Evolutionary conservation across 106 monocot species (phyloP), one percentile per base, ranked within the genome.

Genomic region (Apostasia shenzhenica): DNA sequence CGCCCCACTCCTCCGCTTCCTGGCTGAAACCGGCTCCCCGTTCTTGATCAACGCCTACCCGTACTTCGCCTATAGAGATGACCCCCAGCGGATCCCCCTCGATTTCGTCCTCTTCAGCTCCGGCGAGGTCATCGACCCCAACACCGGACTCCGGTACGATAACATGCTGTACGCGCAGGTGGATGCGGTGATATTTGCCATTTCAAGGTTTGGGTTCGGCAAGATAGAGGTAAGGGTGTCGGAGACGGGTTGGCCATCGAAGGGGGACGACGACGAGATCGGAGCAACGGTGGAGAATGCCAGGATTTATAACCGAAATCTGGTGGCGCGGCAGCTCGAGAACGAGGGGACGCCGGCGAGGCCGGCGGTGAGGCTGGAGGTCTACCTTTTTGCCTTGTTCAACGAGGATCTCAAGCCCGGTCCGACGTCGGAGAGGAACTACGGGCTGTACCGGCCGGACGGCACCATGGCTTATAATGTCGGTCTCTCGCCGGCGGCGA

Each of bases 41-140:
- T 97, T 97, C 61, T 97, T 92, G 95, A 87, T 97, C 78, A 97
- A 97, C 54, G 95, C 95, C 1, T 97, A 97, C 80, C 95, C 95
- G 2, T 97, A 86, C 74, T 97, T 97, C 68, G 86, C 95, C 52
- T 97, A 92, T 79, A 92, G 89, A 61, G 85, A 78, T 1, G 76
- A 87, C 75, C 92, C 86, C 0, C 57, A 2, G 2, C 45, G 62
- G 48, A 70, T 95, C 0, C 61, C 81, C 1, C 67, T 97, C 13
- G 83, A 89, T 48, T 97, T 92, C 53, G 92, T 77, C 3, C 39
- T 97, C 44, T 84, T 84, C 59, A 81, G 81, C 63, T 81, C 86
- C 1, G 79, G 81, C 41, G 3, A 45, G 1, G 92, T 84, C 3
- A 83, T 81, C 3, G 95, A 97, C 55, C 95, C 92, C 5, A 73